A percentile compares a stretch with the other conserved stretches of the same genome.
Conservation (phyloP, 257 asterid genomes). For the Solanum habrochaites region DNA sequence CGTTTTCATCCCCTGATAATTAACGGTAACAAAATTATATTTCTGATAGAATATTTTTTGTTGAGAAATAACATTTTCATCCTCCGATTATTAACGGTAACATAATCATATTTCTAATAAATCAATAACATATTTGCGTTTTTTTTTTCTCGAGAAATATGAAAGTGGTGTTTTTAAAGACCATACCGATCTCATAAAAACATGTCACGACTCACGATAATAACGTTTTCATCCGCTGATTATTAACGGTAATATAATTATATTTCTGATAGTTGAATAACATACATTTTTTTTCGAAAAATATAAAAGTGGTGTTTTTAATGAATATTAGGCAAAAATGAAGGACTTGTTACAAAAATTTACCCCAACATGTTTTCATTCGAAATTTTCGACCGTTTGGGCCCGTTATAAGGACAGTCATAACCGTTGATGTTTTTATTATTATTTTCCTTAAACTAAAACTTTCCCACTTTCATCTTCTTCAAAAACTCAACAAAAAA, state of each 20-base stretch:
- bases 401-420: constrained; percentile 16
- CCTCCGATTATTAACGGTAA: no score
- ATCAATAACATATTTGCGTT: no score
- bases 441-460: constrained; percentile 1
- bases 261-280: no score
- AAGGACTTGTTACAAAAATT: background rate
- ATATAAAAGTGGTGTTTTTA: background rate
- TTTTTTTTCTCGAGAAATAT: no score
- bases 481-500: constrained; percentile 1
- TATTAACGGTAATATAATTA: background rate
- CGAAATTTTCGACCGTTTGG: constrained; percentile 75
- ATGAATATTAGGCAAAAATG: background rate
- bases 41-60: no score
- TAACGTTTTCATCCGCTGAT: background rate
- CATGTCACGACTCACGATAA: background rate
- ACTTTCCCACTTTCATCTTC: background rate
- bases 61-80: no score
- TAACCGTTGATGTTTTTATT: constrained; percentile 36
- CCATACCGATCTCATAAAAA: background rate
- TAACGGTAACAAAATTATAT: no score
- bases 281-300: background rate
- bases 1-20: no score
- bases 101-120: no score
- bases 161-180: no score
- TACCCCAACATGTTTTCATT: constrained; percentile 2